Percentiles rank a stretch among this genome's conserved stretches.
Conservation (phyloP, 129 eudicot genomes). For the Cynara cardunculus region DNA sequence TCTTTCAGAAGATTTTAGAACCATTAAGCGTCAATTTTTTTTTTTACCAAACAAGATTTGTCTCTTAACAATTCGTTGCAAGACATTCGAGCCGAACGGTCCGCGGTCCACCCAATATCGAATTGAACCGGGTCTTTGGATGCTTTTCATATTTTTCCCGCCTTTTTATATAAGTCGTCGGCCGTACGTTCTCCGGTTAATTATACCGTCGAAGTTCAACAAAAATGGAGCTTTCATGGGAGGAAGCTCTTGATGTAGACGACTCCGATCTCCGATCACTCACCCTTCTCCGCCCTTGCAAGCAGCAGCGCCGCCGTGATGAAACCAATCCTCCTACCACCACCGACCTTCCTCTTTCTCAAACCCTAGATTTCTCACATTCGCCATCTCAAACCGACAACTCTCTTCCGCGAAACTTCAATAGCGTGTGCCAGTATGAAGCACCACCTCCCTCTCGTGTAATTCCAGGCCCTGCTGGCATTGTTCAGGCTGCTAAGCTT, state of each 20-base stretch:
- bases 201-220: neutral
- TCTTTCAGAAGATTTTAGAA: no score
- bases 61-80: no score
- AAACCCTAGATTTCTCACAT: slow-evolving; percentile 22
- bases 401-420: slow-evolving; percentile 15
- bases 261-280: slow-evolving; percentile 54
- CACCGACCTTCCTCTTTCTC: slow-evolving; percentile 16
- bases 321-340: slow-evolving; percentile 9
- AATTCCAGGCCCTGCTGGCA: slow-evolving; percentile 85
- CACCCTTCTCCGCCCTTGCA: slow-evolving; percentile 66
- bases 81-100: neutral
- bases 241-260: slow-evolving; percentile 63
- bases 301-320: slow-evolving; percentile 30
- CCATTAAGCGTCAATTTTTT: no score
- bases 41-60: no score
- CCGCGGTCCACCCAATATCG: neutral
- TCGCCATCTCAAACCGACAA: slow-evolving; percentile 10
- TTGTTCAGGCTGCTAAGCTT: slow-evolving; percentile 63
- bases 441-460: neutral
- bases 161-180: neutral
- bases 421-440: neutral
- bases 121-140: neutral
- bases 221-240: slow-evolving; percentile 33
- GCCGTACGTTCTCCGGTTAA: neutral
- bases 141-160: neutral